These are phyloP conservation scores for Zygotorulaspora chibaensis DNA, from an alignment of 805 yeast genomes.

Conservation along the genomic window DNA sequence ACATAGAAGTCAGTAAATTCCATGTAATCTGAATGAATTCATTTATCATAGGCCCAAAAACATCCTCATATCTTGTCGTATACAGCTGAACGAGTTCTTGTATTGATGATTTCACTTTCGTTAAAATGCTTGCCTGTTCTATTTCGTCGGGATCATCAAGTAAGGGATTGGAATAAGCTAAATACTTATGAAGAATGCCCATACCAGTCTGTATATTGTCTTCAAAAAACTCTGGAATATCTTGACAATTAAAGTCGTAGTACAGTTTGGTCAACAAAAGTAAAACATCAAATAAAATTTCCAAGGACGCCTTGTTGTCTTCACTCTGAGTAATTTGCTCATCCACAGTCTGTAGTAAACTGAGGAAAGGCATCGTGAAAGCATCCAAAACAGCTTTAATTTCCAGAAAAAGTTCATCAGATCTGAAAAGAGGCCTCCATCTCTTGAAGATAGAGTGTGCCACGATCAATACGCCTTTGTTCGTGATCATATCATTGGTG, in stretches of 20 bases:
- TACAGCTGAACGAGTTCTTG: constrained; percentile 83
- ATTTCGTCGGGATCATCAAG: constrained; percentile 52
- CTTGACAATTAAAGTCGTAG: constrained; percentile 94
- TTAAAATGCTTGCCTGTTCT: constrained; percentile 64
- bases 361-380: constrained; percentile 74
- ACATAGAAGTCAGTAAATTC: constrained; percentile 62
- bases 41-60: constrained; percentile 72
- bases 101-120: constrained; percentile 72
- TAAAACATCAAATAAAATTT: constrained; percentile 62
- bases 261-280: constrained; percentile 73
- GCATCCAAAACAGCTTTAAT: constrained; percentile 81
- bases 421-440: constrained; percentile 93
- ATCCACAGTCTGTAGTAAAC: constrained; percentile 66
- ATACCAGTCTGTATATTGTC: constrained; percentile 77
- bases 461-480: constrained; percentile 82
- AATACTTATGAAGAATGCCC: constrained; percentile 76
- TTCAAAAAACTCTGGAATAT: constrained; percentile 96
- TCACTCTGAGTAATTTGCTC: constrained; percentile 47
- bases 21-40: constrained; percentile 79
- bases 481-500: constrained; percentile 59
- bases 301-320: constrained; percentile 47
- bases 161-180: constrained; percentile 53
- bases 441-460: constrained; percentile 94
- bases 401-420: constrained; percentile 84
- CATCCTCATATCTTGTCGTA: constrained; percentile 88